Base-by-base conservation (phyloP, 176 grass and related monocot genomes). In the Cymbopogon citratus region DNA sequence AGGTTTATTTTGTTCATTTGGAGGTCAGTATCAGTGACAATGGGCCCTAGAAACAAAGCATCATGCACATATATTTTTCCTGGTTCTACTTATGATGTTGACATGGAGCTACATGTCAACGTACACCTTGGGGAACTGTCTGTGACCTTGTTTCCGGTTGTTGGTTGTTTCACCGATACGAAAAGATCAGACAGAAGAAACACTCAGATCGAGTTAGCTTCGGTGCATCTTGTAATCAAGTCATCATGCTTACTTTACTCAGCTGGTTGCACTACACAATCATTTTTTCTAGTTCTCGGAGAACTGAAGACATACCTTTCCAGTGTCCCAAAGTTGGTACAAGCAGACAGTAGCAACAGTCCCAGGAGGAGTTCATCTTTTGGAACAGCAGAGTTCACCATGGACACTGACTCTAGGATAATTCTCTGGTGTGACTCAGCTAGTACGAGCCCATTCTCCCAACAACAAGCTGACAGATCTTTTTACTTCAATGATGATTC, bases 241-340 rank as follows among this genome's bases (percentile, higher is more conserved):
- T 95, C 87, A 67, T 82, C 62, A 63, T 92, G 66, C 79, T 82
- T 92, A 80, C 83, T 92, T 80, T 83, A 92, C 57, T 87, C 90
- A 56, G 63, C 63, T 71, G 57, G 62, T 73, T 89, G 71, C 80
- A 83, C 84, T 40, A 81, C 41, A 62, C 73, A 81, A 76, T 87
- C 87, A 24, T 77, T 85, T 18, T 92, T 84, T 90, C 60, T 90
- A 2, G 68, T 82, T 26, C 49, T 90, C 26, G 92, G 92, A 34
- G 79, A 95, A 83, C 38, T 92, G 48, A 90, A 87, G 71, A 16
- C 84, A 83, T 69, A 5, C 35, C 62, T 89, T 73, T 81, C 66
- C 16, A 73, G 66, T 85, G 63, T 61, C 26, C 60, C 36, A 60
- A 85, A 77, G 66, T 65, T 77, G 25, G 46, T 39, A 41, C 26